Base-by-base conservation (phyloP, 345 rosid genomes). In the Nephelium lappaceum region DNA sequence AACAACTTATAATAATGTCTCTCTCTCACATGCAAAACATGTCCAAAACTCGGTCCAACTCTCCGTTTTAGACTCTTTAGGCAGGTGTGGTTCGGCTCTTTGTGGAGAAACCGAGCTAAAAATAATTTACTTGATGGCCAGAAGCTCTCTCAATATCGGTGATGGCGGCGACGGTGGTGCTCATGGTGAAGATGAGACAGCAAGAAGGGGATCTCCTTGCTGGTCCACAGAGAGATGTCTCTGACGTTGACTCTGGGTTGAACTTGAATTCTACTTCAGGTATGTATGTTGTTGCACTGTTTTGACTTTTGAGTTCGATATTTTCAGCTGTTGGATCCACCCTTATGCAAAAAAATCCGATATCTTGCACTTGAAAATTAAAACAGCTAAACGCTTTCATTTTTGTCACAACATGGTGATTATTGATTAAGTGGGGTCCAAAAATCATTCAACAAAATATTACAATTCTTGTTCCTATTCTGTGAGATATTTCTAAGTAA, bases 191-290 rank as follows among this genome's bases (percentile, higher is more conserved):
- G 83, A 53, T 39, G 83, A 75, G 66, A 68, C 62, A 71, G 23
- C 75, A 49, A 45, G 45, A 60, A 11, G 45, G 53, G 36, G 87
- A 88, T 12, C 78, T 84, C 21, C 8, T 89, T 21, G 31, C 85
- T 38, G 93, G 87, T 21, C 42, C 84, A 0, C 88, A 93, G 77
- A 87, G 75, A 67, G 95, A 95, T 82, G 90, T 47, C 10, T 86
- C 94, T 70, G 93, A 90, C 67, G 79, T 91, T 55, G 83, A 87
- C 60, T 79, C 92, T 67, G 93, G 93, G 14, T 92, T 91, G 69
- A 83, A 89, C 71, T 84, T 91, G 79, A 43, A 57, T 86, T 86
- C 89, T 76, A 85, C 38, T 3, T 73, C 92, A 69, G 36, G 36
- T 31, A 31, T 31, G 36, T 31, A 31, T 31, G 36, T 31, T 31